Evolutionary conservation across 2,329 filamentous ascomycete species (phyloP).

Genomic region (Fusarium robinianum): DNA sequence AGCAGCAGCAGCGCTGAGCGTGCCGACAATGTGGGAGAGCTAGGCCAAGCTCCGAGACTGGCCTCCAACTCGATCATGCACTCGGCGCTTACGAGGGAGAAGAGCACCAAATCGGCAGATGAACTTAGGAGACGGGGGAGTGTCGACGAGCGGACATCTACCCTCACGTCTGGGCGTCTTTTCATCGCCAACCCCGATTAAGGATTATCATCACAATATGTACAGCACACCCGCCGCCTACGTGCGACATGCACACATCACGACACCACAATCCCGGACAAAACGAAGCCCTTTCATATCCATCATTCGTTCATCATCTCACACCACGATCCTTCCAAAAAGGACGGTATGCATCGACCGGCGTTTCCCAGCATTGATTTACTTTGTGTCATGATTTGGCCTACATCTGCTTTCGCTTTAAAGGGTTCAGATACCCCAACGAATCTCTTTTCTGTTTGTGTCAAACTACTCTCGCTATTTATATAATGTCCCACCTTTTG

Average conservation of each 20-base stretch:
- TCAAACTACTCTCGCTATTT: conserved; percentile 35
- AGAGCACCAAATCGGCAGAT: conserved; percentile 69
- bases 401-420: conserved; percentile 31
- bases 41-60: conserved; percentile 54
- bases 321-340: conserved; percentile 15
- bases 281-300: conserved; percentile 15
- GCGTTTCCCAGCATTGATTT: conserved; percentile 37
- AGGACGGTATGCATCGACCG: conserved; percentile 34
- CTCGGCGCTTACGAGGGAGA: conserved; percentile 63
- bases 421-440: conserved; percentile 33
- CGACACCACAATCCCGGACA: conserved; percentile 21
- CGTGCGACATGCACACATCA: conserved; percentile 12
- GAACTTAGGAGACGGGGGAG: conserved; percentile 78
- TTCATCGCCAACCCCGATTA: conserved; percentile 86
- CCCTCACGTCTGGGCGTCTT: conserved; percentile 72
- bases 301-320: conserved; percentile 28
- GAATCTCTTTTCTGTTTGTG: conserved; percentile 20
- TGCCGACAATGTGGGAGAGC: conserved; percentile 63
- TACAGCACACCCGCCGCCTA: no score
- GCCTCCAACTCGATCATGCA: conserved; percentile 63
- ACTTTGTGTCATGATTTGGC: conserved; percentile 19
- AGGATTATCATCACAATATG: conserved; percentile 26
- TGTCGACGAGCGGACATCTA: conserved; percentile 80
- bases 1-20: conserved; percentile 64
- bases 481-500: conserved; percentile 21